These are phyloP conservation scores for Podila epigama DNA, from an alignment of 192 early-diverging fungal species.

Conservation along the genomic window DNA sequence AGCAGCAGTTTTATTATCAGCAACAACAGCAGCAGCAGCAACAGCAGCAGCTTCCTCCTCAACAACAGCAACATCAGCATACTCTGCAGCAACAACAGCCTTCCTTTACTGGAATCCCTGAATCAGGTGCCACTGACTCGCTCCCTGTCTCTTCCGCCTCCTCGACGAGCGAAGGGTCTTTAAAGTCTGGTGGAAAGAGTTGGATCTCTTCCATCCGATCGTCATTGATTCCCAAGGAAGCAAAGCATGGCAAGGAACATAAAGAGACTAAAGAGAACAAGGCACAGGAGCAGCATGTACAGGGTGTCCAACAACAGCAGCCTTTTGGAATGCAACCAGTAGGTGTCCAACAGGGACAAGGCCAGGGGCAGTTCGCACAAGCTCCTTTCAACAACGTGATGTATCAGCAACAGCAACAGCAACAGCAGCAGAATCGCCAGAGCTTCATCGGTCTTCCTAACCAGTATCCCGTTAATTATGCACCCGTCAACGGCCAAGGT, in stretches of 20 bases:
- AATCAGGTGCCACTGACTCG: too few species aligned
- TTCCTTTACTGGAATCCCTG: neutral
- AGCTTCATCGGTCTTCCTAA: too few species aligned
- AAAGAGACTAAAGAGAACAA: constrained; percentile 11
- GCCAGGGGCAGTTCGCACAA: neutral
- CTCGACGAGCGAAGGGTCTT: constrained; percentile 10
- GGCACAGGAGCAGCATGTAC: constrained; percentile 1
- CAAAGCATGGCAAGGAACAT: constrained; percentile 32
- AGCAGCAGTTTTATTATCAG: constrained; percentile 5
- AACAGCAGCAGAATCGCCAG: too few species aligned
- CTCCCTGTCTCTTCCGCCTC: constrained; percentile 17
- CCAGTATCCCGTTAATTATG: neutral
- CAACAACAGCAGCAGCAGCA: neutral
- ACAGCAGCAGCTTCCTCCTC: constrained; percentile 10
- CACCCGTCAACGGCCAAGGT: neutral
- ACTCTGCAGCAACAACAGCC: constrained; percentile 8
- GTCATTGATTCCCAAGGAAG: constrained; percentile 11
- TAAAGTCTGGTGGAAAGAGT: constrained; percentile 28
- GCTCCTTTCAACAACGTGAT: neutral
- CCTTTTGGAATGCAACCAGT: neutral
- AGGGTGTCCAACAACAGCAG: neutral
- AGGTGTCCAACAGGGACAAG: neutral
- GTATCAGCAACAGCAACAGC: constrained; percentile 7
- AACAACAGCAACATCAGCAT: constrained; percentile 4
- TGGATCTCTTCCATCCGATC: constrained; percentile 21